A percentile compares a stretch with the other conserved stretches of the same genome.
These are phyloP conservation scores for Chondrus crispus DNA, from an alignment of 23 red algal species.

Conservation along the genomic window DNA sequence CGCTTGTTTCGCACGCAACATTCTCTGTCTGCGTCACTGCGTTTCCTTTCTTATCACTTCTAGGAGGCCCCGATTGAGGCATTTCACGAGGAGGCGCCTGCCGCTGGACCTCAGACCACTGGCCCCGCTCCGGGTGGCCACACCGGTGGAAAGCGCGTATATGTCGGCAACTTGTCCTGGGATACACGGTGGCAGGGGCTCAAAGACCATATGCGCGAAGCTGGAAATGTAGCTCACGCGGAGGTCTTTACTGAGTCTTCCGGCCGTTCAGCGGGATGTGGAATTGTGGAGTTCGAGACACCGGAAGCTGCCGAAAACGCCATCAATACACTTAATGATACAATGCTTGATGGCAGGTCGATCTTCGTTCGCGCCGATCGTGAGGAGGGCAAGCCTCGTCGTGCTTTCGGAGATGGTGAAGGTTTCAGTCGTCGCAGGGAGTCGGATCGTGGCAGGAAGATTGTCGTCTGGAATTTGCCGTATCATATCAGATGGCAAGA, in stretches of 20 bases:
- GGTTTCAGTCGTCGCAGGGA: constrained; percentile 40
- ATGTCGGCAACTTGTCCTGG: constrained; percentile 96
- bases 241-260: constrained; percentile 97
- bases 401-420: background rate
- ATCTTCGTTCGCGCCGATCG: constrained; percentile 99
- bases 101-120: constrained; percentile 29
- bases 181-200: constrained; percentile 89
- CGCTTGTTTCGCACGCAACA: background rate
- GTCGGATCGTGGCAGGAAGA: constrained; percentile 87
- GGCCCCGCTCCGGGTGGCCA: constrained; percentile 21
- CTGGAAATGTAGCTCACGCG: constrained; percentile 84
- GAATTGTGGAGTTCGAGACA: constrained; percentile 94
- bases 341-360: constrained; percentile 79
- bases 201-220: constrained; percentile 97
- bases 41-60: background rate
- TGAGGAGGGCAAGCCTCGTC: constrained; percentile 68
- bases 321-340: constrained; percentile 89
- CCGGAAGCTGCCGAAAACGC: constrained; percentile 73
- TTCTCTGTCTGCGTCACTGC: background rate
- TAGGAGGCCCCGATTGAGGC: background rate
- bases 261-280: constrained; percentile 96
- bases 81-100: background rate
- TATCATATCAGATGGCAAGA: constrained; percentile 94
- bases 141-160: constrained; percentile 72
- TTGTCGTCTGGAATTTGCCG: constrained; percentile 97